phyloP scores from a whole-genome alignment of 2,329 filamentous ascomycete genomes.

The Pezicula carpinea region DNA sequence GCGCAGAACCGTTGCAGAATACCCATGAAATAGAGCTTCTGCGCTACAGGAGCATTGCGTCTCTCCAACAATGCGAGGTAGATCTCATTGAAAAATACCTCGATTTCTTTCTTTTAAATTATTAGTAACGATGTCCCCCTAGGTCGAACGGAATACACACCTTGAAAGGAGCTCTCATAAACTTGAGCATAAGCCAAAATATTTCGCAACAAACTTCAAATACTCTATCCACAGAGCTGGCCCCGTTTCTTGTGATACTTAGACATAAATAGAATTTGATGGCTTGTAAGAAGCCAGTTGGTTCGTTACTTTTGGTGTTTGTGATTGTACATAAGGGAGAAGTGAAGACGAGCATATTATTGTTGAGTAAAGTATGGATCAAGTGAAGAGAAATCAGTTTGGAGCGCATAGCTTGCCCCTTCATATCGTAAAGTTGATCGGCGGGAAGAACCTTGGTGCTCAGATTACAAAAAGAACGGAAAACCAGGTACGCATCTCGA shows the following conservation, averaged over 20 bases:
- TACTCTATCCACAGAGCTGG: constrained; percentile 84
- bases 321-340: constrained; percentile 89
- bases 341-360: constrained; percentile 85
- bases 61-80: constrained; percentile 90
- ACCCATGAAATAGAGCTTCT: constrained; percentile 88
- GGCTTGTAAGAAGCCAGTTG: constrained; percentile 87
- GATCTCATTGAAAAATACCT: constrained; percentile 96
- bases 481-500: constrained; percentile 93
- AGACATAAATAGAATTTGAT: constrained; percentile 96
- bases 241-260: constrained; percentile 89
- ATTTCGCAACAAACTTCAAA: constrained; percentile 97
- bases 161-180: constrained; percentile 91
- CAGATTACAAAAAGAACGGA: constrained; percentile 94
- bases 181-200: constrained; percentile 95
- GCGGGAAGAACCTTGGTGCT: constrained; percentile 87
- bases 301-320: constrained; percentile 82
- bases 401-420: constrained; percentile 93
- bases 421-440: constrained; percentile 88
- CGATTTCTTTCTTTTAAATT: constrained; percentile 76
- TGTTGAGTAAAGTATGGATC: constrained; percentile 92
- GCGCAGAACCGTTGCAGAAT: constrained; percentile 79
- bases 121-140: constrained; percentile 2
- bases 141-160: constrained; percentile 36
- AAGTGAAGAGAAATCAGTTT: constrained; percentile 94
- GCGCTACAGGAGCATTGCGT: constrained; percentile 77